These are phyloP conservation scores for Podosphaera leucotricha DNA, from an alignment of 2,329 filamentous ascomycete genomes.

Conservation along the genomic window DNA sequence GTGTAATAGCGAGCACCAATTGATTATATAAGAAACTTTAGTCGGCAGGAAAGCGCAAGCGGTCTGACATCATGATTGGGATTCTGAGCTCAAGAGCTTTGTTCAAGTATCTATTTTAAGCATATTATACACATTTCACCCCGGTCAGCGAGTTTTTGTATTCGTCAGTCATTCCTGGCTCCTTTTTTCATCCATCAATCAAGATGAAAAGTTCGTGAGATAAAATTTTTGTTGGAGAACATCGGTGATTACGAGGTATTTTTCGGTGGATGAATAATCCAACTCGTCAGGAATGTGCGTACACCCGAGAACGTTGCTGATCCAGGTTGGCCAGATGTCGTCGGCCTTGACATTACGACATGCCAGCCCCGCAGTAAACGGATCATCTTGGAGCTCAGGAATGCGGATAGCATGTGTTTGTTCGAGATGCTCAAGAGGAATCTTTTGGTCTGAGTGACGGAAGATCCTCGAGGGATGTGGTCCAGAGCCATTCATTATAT, in stretches of 20 bases:
- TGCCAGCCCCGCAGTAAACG: background rate
- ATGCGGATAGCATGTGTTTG: background rate
- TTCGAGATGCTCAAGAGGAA: background rate
- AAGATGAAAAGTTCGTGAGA: no score
- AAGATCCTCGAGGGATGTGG: background rate
- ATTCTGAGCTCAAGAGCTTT: no score
- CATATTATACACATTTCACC: no score
- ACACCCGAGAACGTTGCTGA: background rate
- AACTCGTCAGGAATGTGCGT: background rate
- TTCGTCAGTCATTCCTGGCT: no score
- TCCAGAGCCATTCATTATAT: background rate
- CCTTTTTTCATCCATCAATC: no score
- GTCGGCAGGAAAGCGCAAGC: no score
- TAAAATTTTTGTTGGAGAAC: background rate
- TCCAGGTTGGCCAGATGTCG: background rate
- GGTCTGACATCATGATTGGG: no score
- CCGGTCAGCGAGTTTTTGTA: no score
- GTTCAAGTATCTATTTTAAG: no score
- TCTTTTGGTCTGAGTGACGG: background rate
- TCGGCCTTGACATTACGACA: background rate
- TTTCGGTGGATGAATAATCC: background rate
- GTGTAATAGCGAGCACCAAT: no score
- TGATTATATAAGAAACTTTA: no score
- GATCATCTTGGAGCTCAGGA: background rate
- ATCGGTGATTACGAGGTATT: background rate